phyloP scores from a whole-genome alignment of 805 yeast genomes.

The Saccharomycopsis fibuligera region DNA sequence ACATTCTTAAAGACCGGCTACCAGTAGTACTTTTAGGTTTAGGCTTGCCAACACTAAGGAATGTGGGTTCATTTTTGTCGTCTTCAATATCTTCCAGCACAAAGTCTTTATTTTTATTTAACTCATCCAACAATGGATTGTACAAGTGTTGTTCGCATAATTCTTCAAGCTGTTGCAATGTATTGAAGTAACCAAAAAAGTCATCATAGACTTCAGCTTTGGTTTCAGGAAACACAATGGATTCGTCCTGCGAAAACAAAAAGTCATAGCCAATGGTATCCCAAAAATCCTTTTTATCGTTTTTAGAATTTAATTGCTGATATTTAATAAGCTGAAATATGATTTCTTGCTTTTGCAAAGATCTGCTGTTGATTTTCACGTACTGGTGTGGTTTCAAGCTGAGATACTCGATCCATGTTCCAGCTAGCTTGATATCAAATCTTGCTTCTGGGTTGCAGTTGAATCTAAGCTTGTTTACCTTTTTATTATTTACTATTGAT shows the following conservation, averaged over 20 bases:
- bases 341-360: conserved; percentile 20
- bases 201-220: conserved; percentile 21
- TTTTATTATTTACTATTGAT: conserved; percentile 14
- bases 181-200: conserved; percentile 21
- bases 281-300: conserved; percentile 21
- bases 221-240: conserved; percentile 20
- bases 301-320: conserved; percentile 13
- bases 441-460: conserved; percentile 5
- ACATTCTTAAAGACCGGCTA: conserved; percentile 1
- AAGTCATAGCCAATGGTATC: conserved; percentile 22
- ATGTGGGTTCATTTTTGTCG: no score
- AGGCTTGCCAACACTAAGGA: no score
- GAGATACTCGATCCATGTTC: conserved; percentile 18
- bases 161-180: conserved; percentile 19
- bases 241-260: conserved; percentile 15
- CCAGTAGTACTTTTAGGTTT: not conserved
- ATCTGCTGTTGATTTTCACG: conserved; percentile 5
- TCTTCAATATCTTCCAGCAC: no score
- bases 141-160: conserved; percentile 18
- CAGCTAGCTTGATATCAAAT: conserved; percentile 10
- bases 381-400: conserved; percentile 9
- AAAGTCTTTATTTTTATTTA: conserved; percentile 10
- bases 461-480: conserved; percentile 9
- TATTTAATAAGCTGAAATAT: conserved; percentile 17
- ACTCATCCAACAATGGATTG: conserved; percentile 15